Percentiles rank a stretch among this genome's conserved stretches.
These are phyloP conservation scores for Ophiosphaerella herpotricha DNA, from an alignment of 2,329 filamentous ascomycete genomes.

Conservation along the genomic window DNA sequence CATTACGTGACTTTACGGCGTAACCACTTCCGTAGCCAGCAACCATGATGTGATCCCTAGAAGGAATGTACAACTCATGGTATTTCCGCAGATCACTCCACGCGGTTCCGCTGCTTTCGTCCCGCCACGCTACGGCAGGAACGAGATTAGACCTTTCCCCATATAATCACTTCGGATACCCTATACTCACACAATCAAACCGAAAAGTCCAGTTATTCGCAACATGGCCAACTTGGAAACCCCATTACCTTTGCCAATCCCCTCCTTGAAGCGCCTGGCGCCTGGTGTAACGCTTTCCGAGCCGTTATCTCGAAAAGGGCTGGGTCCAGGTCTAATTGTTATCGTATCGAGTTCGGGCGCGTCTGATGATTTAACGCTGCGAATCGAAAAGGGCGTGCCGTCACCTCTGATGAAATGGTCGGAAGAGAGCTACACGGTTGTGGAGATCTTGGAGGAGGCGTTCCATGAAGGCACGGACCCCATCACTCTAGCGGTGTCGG, in stretches of 20 bases:
- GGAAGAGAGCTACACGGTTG: background rate
- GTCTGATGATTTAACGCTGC: background rate
- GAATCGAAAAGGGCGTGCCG: slow-evolving; percentile 14
- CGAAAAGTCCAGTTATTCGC: background rate
- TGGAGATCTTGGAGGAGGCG: slow-evolving; percentile 1
- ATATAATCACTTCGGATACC: background rate
- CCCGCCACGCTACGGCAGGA: background rate
- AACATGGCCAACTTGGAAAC: background rate
- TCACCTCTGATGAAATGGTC: background rate
- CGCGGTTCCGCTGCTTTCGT: background rate
- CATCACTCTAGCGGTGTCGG: background rate
- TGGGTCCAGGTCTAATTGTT: background rate
- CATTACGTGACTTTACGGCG: too few relatives aligned
- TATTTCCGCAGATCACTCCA: background rate
- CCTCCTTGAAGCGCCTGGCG: background rate
- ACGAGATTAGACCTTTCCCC: background rate
- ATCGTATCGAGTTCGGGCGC: background rate
- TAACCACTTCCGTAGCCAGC: background rate
- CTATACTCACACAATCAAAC: background rate
- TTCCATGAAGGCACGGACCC: slow-evolving; percentile 1
- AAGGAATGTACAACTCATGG: background rate
- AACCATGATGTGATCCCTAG: background rate
- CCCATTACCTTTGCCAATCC: background rate
- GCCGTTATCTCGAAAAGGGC: background rate
- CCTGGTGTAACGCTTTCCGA: background rate